Evolutionary conservation across 352 stramenopile species (phyloP).

Genomic region (Globisporangium viniferum): DNA sequence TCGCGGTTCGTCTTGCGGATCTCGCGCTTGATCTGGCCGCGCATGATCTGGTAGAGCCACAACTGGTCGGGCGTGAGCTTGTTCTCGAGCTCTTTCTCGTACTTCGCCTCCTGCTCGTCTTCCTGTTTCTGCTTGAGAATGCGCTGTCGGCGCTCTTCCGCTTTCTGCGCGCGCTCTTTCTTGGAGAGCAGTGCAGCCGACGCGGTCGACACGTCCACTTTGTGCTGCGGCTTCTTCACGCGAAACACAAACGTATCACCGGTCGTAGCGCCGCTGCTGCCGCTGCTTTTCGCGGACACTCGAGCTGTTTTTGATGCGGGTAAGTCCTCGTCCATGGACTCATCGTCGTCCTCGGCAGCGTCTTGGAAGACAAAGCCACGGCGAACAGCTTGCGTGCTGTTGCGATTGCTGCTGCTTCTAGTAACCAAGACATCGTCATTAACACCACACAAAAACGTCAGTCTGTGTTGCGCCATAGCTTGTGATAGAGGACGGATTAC

Average conservation of each 20-base stretch:
- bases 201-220: conserved; percentile 38
- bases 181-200: conserved; percentile 42
- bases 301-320: background rate
- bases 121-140: conserved; percentile 27
- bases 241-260: conserved; percentile 55
- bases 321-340: conserved; percentile 19
- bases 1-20: conserved; percentile 67
- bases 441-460: conserved; percentile 11
- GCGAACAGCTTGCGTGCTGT: conserved; percentile 19
- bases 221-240: conserved; percentile 27
- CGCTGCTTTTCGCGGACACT: conserved; percentile 6
- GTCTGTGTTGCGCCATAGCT: background rate
- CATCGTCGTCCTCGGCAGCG: conserved; percentile 22
- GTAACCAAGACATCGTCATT: background rate
- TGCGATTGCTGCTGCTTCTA: conserved; percentile 17
- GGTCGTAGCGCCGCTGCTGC: conserved; percentile 13
- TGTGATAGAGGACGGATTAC: background rate
- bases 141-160: conserved; percentile 40
- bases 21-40: conserved; percentile 54
- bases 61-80: conserved; percentile 49
- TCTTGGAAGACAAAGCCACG: conserved; percentile 59
- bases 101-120: conserved; percentile 22
- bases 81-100: conserved; percentile 15
- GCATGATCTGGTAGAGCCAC: conserved; percentile 57
- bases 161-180: conserved; percentile 45